Evolutionary conservation across 2,329 filamentous ascomycete species (phyloP).

Genomic region (Sporothrix inflata): DNA sequence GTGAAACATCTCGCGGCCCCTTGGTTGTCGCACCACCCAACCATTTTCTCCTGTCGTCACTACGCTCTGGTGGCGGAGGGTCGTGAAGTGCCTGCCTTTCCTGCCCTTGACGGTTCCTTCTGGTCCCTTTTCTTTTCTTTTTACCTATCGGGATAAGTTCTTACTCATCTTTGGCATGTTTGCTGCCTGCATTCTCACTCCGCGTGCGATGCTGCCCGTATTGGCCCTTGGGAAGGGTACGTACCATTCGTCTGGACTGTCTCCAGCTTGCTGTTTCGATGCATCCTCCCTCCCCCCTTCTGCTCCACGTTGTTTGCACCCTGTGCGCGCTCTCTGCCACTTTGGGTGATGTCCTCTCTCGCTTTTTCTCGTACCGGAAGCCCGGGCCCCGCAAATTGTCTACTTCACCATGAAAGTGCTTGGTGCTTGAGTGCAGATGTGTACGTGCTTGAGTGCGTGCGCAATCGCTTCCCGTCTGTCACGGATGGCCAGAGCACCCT

Average conservation of each 20-base stretch:
- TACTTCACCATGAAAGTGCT: neutral
- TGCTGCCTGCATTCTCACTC: neutral
- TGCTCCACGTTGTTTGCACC: slow-evolving; percentile 17
- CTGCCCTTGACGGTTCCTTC: neutral
- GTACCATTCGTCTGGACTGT: slow-evolving; percentile 2
- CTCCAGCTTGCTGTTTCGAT: slow-evolving; percentile 19
- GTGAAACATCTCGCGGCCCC: slow-evolving; percentile 28
- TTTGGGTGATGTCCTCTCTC: neutral
- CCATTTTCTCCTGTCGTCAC: slow-evolving; percentile 6
- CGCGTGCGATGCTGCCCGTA: neutral
- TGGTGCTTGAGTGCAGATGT: neutral
- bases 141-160: neutral
- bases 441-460: slow-evolving; percentile 9
- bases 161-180: neutral
- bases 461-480: neutral
- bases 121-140: neutral
- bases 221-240: neutral
- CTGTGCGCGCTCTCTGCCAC: neutral
- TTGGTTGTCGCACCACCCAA: slow-evolving; percentile 29
- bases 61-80: neutral
- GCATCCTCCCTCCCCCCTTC: neutral
- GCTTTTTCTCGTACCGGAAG: slow-evolving; percentile 6
- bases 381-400: slow-evolving; percentile 3
- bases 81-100: neutral
- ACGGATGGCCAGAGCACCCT: neutral